These are phyloP conservation scores for Oldenlandia corymbosa DNA, from an alignment of 257 asterid genomes.

Conservation along the genomic window DNA sequence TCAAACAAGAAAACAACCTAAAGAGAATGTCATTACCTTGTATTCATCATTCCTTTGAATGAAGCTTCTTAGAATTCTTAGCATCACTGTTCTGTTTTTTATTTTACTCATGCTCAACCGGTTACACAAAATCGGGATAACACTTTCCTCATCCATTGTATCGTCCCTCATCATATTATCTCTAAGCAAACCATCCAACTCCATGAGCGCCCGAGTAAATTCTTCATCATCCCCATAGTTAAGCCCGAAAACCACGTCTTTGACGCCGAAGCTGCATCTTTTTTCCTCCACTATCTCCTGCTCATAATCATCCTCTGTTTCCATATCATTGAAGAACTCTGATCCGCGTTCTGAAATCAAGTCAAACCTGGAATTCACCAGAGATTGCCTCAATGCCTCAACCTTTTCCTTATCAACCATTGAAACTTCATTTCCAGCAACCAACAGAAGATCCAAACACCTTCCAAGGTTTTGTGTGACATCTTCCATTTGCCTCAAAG, in stretches of 20 bases:
- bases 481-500: constrained; percentile 46
- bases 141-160: constrained; percentile 40
- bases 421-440: constrained; percentile 61
- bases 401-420: constrained; percentile 43
- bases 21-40: constrained; percentile 44
- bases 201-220: constrained; percentile 37
- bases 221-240: constrained; percentile 45
- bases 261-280: constrained; percentile 28
- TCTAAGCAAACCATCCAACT: constrained; percentile 36
- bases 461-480: constrained; percentile 61
- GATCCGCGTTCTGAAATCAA: constrained; percentile 35
- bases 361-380: constrained; percentile 59
- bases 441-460: constrained; percentile 74
- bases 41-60: constrained; percentile 25
- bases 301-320: constrained; percentile 25
- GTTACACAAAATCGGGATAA: constrained; percentile 36
- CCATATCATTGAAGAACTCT: constrained; percentile 29
- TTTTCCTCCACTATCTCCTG: constrained; percentile 33
- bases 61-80: constrained; percentile 45
- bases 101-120: constrained; percentile 43
- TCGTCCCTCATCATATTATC: constrained; percentile 39
- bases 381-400: constrained; percentile 53
- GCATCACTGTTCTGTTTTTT: constrained; percentile 40
- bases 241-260: constrained; percentile 46
- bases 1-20: too few relatives aligned